Base-by-base conservation (phyloP, 768 basidiomycete species). In the Boletus fagicola region DNA sequence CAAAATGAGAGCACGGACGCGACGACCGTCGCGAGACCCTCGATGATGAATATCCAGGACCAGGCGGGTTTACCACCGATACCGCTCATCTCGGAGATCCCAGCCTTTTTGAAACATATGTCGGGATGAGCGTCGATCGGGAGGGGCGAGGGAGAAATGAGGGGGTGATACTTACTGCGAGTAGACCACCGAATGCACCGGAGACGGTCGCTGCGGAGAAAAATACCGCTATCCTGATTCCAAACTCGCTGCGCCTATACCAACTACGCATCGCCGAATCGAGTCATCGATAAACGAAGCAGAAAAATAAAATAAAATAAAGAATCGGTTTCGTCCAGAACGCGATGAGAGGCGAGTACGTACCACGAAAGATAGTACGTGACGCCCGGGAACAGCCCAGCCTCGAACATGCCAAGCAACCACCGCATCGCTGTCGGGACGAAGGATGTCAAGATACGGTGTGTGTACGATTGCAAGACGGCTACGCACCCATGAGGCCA, bases 171-270 rank as follows among this genome's bases (percentile, higher is more conserved):
- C 76, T 57, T 58, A 87, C 87, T 36, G 87, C 87, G 48, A 90
- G 81, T 20, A 90, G 74, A 49, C 88, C 88, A 52, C 87, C 87
- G 61, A 92, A 92, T 22, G 90, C 89, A n/a, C 90, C 92, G 2
- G 88, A 85, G 0, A 89, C 81, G 3, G 88, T 90, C 0, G 90
- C 90, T 4, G 90, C 87, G 0, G 84, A 83, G 74, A 89, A 90
- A 74, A 90, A 90, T 30, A 90, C 65, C 0, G 87, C 84, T 26
- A 84, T 79, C 9, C 72, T 76, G 52, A 82, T 75, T 56, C 88
- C 90, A 60, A 90, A 89, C 65, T 93, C 92, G 15, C 84, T 84
- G 36, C 89, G 87, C 63, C 63, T 78, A 73, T 85, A 85, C 83
- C 83, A 85, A 59, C 79, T 80, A 56, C n/a, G n/a, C 33, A 18